Evolutionary conservation across 2,329 filamentous ascomycete genomes (phyloP).

Genomic region (Leptoxyphium fumago): DNA sequence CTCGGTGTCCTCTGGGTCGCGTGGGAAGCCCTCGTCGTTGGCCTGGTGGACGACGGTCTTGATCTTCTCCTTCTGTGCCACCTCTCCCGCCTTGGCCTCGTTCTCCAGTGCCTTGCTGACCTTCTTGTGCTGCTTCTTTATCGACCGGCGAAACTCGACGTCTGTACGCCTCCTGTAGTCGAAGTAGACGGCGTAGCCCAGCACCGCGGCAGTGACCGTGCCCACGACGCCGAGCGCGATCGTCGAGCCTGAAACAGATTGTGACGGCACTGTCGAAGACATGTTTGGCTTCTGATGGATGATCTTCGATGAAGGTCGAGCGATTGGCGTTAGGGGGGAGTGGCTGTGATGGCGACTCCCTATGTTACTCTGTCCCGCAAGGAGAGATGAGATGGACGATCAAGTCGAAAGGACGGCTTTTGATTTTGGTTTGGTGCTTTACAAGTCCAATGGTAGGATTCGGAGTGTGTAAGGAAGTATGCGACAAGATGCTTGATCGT

Average conservation of each 20-base stretch:
- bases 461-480: background rate
- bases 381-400: too few species aligned
- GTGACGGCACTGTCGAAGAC: constrained; percentile 20
- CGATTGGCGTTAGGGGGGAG: too few species aligned
- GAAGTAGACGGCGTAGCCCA: constrained; percentile 53
- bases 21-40: constrained; percentile 82
- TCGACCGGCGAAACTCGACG: constrained; percentile 44
- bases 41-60: constrained; percentile 62
- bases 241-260: constrained; percentile 38
- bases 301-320: background rate
- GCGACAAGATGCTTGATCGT: too few species aligned
- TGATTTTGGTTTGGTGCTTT: background rate
- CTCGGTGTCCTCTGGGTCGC: constrained; percentile 83
- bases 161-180: constrained; percentile 51
- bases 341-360: too few species aligned
- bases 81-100: constrained; percentile 49
- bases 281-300: constrained; percentile 9
- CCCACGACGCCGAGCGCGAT: constrained; percentile 43
- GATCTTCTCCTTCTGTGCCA: constrained; percentile 58
- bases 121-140: constrained; percentile 62
- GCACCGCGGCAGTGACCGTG: constrained; percentile 41
- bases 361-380: too few species aligned
- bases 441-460: background rate
- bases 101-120: constrained; percentile 59
- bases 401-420: background rate